Percentiles rank a stretch among this genome's conserved stretches.
Conservation (phyloP, 257 asterid species). For the Orobanche coerulescens region DNA sequence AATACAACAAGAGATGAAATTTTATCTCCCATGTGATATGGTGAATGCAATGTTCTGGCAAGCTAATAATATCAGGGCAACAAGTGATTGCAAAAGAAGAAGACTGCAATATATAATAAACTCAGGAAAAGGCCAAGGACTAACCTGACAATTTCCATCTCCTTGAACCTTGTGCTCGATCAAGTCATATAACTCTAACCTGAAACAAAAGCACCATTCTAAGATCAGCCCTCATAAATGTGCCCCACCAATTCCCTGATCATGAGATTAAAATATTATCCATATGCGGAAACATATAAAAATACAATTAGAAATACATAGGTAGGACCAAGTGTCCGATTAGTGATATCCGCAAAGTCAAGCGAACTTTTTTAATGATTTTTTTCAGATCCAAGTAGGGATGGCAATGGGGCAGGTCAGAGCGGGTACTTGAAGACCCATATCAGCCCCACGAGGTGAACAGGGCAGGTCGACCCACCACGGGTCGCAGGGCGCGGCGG, state of each 20-base stretch:
- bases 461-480: no score
- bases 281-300: neutral
- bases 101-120: conserved; percentile 1
- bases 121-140: conserved; percentile 16
- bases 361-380: no score
- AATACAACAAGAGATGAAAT: neutral
- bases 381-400: no score
- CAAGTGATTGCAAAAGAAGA: neutral
- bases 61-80: neutral
- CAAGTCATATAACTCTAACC: conserved; percentile 77
- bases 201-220: conserved; percentile 34
- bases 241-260: conserved; percentile 12
- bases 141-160: conserved; percentile 99
- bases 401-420: no score
- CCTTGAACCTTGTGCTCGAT: conserved; percentile 89
- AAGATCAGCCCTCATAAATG: conserved; percentile 14
- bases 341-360: conserved; percentile 13
- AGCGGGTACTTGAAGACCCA: no score
- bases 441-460: no score
- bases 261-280: conserved; percentile 6
- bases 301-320: neutral
- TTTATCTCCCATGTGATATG: conserved; percentile 2
- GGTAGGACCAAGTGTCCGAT: neutral
- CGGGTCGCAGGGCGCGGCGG: no score
- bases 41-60: conserved; percentile 3